Conservation (phyloP, 2,329 filamentous ascomycete genomes). For the Fonsecaea monophora region DNA sequence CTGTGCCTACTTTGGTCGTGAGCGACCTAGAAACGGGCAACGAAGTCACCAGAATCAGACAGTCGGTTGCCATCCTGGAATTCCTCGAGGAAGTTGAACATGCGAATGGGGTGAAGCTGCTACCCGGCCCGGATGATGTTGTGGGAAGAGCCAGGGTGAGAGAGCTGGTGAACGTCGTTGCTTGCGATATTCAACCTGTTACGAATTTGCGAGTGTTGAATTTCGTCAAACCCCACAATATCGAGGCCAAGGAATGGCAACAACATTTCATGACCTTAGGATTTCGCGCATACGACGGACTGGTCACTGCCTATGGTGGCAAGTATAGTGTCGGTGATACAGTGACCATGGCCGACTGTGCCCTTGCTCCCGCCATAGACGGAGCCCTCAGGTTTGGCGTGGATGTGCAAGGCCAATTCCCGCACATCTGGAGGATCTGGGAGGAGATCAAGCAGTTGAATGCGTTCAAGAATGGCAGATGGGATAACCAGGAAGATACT, state of each 20-base stretch:
- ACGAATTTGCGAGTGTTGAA: slow-evolving; percentile 64
- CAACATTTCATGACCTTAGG: slow-evolving; percentile 60
- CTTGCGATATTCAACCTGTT: slow-evolving; percentile 65
- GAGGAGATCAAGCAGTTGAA: slow-evolving; percentile 56
- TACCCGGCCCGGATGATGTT: slow-evolving; percentile 54
- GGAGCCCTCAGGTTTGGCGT: slow-evolving; percentile 63
- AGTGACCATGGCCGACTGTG: slow-evolving; percentile 65
- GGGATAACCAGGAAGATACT: slow-evolving; percentile 62
- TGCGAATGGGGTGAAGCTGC: slow-evolving; percentile 46
- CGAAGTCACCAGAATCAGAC: slow-evolving; percentile 55
- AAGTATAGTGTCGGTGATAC: slow-evolving; percentile 63
- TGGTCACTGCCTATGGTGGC: slow-evolving; percentile 50
- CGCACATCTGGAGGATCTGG: slow-evolving; percentile 56
- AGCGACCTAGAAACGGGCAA: slow-evolving; percentile 39
- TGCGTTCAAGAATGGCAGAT: slow-evolving; percentile 61
- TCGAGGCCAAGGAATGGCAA: slow-evolving; percentile 59
- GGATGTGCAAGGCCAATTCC: slow-evolving; percentile 56
- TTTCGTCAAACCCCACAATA: slow-evolving; percentile 55
- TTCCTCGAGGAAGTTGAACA: slow-evolving; percentile 66
- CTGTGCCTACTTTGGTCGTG: slow-evolving; percentile 62
- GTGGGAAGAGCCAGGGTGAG: slow-evolving; percentile 59
- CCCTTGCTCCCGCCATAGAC: slow-evolving; percentile 65
- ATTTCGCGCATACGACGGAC: slow-evolving; percentile 62
- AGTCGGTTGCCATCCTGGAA: slow-evolving; percentile 67
- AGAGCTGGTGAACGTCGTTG: slow-evolving; percentile 62